Evolutionary conservation across 768 basidiomycete species (phyloP), one percentile per base, ranked within the genome.

Genomic region (Panus rudis): DNA sequence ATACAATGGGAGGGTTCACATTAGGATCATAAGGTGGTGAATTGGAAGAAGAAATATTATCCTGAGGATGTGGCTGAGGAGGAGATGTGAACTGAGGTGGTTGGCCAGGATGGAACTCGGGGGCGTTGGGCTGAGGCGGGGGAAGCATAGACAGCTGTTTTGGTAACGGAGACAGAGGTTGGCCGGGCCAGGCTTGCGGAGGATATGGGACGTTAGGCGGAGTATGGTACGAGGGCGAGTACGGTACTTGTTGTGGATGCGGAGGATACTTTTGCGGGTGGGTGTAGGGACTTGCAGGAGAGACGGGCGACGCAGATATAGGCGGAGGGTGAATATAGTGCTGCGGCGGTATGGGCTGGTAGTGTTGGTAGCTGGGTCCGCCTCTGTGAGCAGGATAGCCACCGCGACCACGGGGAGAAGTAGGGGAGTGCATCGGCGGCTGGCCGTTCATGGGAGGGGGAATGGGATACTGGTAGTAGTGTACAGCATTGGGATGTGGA

Each of bases 91-190:
- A n/a, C n/a, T n/a, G n/a, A n/a, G n/a, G n/a, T n/a, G n/a, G n/a
- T n/a, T n/a, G n/a, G n/a, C n/a, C n/a, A n/a, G n/a, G n/a, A n/a
- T n/a, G n/a, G n/a, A n/a, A n/a, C n/a, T n/a, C n/a, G n/a, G n/a
- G n/a, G n/a, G n/a, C n/a, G n/a, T n/a, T n/a, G n/a, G 33, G 30
- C 19, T 35, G 42, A 8, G 23, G 42, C 8, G 53, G 47, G 3
- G 53, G 49, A 4, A 52, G 52, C 54, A 76, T 76, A 7, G 75
- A 72, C 2, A 79, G 66, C 46, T 81, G 81, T 63, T 81, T 81
- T 45, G 81, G 81, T 20, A 80, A 53, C 2, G 79, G 78, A 0
- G 80, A 81, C 20, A 76, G 68, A 22, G 71, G 68, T 43, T 70
- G 68, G 35, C 63, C 48, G 30, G 69, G 65, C 75, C 74, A 78